phyloP scores from a whole-genome alignment of 2,329 filamentous ascomycete genomes.

The Colletotrichum horii region DNA sequence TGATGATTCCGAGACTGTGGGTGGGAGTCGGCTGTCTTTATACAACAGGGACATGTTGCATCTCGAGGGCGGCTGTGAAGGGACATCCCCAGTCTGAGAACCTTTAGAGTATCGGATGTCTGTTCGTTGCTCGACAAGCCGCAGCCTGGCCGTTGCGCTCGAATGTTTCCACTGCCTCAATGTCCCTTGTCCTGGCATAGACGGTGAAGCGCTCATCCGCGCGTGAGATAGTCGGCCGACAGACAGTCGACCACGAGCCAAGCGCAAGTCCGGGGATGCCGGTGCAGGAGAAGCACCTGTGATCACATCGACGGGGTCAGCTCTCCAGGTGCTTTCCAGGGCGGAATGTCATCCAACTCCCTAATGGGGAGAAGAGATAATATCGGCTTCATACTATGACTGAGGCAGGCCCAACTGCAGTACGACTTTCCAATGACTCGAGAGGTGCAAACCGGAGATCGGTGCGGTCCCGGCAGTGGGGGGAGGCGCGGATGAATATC shows the following conservation, averaged over 20 bases:
- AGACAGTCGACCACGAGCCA: background rate
- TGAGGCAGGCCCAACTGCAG: background rate
- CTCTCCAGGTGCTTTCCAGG: background rate
- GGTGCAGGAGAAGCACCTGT: background rate
- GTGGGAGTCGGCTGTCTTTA: slow-evolving; percentile 5
- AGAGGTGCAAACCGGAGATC: background rate
- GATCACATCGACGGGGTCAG: background rate
- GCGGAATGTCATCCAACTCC: background rate
- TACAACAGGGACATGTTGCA: background rate
- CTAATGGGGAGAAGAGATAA: background rate
- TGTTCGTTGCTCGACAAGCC: background rate
- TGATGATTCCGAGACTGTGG: background rate
- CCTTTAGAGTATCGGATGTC: background rate
- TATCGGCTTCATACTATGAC: background rate
- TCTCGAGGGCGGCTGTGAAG: background rate
- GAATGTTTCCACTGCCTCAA: background rate
- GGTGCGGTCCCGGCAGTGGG: background rate
- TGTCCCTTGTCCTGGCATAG: background rate
- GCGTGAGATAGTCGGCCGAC: background rate
- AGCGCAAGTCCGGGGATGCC: background rate
- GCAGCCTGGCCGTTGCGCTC: background rate
- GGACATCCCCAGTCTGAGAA: background rate
- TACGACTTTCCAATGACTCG: slow-evolving; percentile 9
- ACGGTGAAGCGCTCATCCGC: background rate
- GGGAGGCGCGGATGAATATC: background rate